Base-by-base conservation (phyloP, 768 basidiomycete species). In the Tricholoma furcatifolium region DNA sequence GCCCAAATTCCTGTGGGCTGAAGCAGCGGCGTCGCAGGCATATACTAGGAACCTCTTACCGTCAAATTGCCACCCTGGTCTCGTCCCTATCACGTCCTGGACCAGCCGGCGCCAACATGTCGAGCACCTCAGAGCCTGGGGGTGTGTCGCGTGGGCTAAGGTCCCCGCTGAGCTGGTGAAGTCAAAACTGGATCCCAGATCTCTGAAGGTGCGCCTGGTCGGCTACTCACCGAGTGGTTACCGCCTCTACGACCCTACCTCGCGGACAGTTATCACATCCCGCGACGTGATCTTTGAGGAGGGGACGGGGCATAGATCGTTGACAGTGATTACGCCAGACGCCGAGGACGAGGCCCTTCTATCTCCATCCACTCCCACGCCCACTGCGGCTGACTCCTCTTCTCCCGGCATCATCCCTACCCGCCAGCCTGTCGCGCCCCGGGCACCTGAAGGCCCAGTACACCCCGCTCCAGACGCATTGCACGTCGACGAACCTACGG, bases 171-270 rank as follows among this genome's bases (percentile, higher is more conserved):
- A 49, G 24, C 21, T 49, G 14, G 38, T 49, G 1, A 27, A 24
- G 9, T 49, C 47, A n/a, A 49, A 49, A n/a, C n/a, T 49, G 34
- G 42, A 51, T 30, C 43, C 34, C 8, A 24, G n/a, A n/a, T n/a
- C n/a, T n/a, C n/a, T n/a, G n/a, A n/a, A n/a, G n/a, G n/a, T n/a
- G n/a, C n/a, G n/a, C 17, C 20, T 41, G 23, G 40, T 43, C n/a
- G 39, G 41, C 1, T 50, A 50, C 20, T 41, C n/a, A 4, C 27
- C 4, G 3, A 35, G 10, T 11, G 32, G 45, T 34, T 47, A 47
- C 34, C 31, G 36, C 10, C 15, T 47, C 14, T 47, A 18, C 18
- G 45, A 47, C 35, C 18, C 5, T 1, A 18, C 17, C 1, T 20
- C 45, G 6, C 11, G 32, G 7, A 34, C 32, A 2, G 36, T 47